A percentile compares a stretch with the other conserved stretches of the same genome.
These are phyloP conservation scores for Ogataea neopini DNA, from an alignment of 805 yeast genomes.

Conservation along the genomic window DNA sequence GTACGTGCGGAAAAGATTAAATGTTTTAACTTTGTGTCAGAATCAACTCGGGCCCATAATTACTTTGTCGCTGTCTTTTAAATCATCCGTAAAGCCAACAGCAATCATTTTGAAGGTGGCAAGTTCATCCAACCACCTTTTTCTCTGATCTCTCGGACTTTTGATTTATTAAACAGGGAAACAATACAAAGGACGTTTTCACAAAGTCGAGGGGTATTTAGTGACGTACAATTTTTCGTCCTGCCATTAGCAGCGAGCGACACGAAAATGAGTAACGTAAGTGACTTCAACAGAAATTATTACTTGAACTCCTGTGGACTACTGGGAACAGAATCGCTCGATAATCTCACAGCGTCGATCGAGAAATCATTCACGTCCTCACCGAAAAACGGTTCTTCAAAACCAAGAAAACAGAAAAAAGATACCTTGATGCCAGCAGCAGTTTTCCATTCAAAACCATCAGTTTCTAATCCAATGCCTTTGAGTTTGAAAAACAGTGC, in stretches of 20 bases:
- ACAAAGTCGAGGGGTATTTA: neutral
- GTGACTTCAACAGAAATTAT: slow-evolving; percentile 16
- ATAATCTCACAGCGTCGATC: slow-evolving; percentile 21
- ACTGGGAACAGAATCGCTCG: slow-evolving; percentile 18
- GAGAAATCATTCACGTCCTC: slow-evolving; percentile 20
- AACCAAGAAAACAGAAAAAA: neutral
- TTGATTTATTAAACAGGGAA: neutral
- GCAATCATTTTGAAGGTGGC: neutral
- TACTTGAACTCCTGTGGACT: slow-evolving; percentile 20
- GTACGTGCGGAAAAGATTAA: neutral
- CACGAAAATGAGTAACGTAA: slow-evolving; percentile 14
- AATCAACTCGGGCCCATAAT: neutral
- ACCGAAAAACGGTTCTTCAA: slow-evolving; percentile 4
- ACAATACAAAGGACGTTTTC: neutral
- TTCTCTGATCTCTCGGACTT: no score
- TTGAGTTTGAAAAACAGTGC: neutral
- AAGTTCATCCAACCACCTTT: neutral
- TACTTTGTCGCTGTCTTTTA: neutral
- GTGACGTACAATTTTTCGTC: neutral
- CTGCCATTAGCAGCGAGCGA: slow-evolving; percentile 2
- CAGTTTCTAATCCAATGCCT: slow-evolving; percentile 1
- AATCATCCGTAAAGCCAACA: neutral
- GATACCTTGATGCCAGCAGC: slow-evolving; percentile 9
- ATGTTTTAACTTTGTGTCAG: neutral
- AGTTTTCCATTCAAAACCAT: neutral